A percentile compares a stretch with the other conserved stretches of the same genome.
Evolutionary conservation across 2,329 filamentous ascomycete genomes (phyloP).

Genomic region (Ceratocystis smalleyi): DNA sequence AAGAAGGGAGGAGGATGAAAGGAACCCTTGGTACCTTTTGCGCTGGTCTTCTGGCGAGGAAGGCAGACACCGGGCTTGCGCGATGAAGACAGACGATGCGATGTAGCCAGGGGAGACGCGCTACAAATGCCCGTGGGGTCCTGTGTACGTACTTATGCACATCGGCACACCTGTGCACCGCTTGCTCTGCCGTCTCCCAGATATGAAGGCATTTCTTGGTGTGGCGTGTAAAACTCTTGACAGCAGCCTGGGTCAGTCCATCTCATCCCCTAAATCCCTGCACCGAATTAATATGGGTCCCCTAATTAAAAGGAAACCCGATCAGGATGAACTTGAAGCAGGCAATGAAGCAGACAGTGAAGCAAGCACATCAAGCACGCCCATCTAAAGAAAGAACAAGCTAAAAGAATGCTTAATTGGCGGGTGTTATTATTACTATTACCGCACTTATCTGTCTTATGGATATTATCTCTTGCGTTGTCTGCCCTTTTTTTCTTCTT

Average conservation of each 20-base stretch:
- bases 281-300: not conserved
- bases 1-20: too few species aligned
- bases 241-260: not conserved
- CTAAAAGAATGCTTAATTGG: not conserved
- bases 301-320: conserved; percentile 2
- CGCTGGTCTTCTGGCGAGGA: not conserved
- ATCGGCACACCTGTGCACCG: too few species aligned
- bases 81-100: not conserved
- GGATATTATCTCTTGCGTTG: not conserved
- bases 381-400: not conserved
- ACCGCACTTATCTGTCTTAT: not conserved
- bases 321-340: not conserved
- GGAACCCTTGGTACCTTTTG: not conserved
- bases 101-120: not conserved
- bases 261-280: not conserved
- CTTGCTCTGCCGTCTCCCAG: too few species aligned
- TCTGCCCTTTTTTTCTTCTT: not conserved
- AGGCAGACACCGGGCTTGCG: not conserved
- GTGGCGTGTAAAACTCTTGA: conserved; percentile 1
- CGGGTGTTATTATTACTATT: not conserved
- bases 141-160: too few species aligned
- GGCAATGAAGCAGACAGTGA: not conserved
- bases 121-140: not conserved
- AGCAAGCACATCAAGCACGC: not conserved
- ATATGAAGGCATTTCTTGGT: not conserved